phyloP scores from a whole-genome alignment of 805 yeast species.

The Candida ulmi region DNA sequence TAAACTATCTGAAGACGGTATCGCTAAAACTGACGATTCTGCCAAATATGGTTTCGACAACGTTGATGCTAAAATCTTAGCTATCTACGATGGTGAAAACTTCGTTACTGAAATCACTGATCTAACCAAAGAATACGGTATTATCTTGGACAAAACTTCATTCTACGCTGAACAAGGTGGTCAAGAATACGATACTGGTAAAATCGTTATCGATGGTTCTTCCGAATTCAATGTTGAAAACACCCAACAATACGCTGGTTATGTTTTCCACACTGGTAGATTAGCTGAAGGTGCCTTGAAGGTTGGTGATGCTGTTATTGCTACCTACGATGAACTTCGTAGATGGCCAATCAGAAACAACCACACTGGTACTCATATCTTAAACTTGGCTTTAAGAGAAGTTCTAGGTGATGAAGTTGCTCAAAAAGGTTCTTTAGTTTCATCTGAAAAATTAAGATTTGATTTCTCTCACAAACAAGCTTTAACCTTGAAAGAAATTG shows the following conservation, averaged over 20 bases:
- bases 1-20: slow-evolving; percentile 52
- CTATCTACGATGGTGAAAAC: slow-evolving; percentile 59
- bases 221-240: slow-evolving; percentile 87
- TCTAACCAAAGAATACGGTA: slow-evolving; percentile 58
- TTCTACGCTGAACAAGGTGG: slow-evolving; percentile 99
- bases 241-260: slow-evolving; percentile 91
- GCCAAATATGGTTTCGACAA: slow-evolving; percentile 72
- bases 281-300: slow-evolving; percentile 69
- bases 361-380: slow-evolving; percentile 96
- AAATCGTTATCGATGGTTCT: slow-evolving; percentile 78
- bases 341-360: slow-evolving; percentile 96
- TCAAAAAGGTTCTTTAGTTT: slow-evolving; percentile 95
- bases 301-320: slow-evolving; percentile 68
- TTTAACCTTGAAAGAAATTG: slow-evolving; percentile 63
- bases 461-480: slow-evolving; percentile 95
- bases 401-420: slow-evolving; percentile 85
- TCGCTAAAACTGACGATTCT: slow-evolving; percentile 80
- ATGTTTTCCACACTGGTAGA: slow-evolving; percentile 90
- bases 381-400: slow-evolving; percentile 82
- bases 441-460: slow-evolving; percentile 91
- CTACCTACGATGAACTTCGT: slow-evolving; percentile 86
- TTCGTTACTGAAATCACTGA: slow-evolving; percentile 50
- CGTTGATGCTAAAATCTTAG: slow-evolving; percentile 62
- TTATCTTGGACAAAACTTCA: slow-evolving; percentile 83
- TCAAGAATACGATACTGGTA: slow-evolving; percentile 95